Conservation (phyloP, 345 rosid species). For the Rhodamnia argentea region DNA sequence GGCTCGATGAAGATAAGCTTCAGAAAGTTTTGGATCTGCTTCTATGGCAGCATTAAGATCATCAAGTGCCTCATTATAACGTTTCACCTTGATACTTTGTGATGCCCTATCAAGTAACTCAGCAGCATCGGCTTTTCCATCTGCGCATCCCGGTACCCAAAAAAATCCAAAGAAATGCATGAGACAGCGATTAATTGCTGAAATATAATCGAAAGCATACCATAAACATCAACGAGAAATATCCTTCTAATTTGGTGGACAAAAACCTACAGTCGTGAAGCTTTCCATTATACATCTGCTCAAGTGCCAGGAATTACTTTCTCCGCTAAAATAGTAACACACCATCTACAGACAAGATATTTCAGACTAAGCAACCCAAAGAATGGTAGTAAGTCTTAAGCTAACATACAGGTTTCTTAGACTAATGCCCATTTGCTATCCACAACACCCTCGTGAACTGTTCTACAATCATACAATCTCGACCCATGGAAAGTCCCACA, state of each 20-base stretch:
- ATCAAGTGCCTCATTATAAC: constrained; percentile 72
- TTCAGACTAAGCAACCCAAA: background rate
- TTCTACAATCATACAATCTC: background rate
- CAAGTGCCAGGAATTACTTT: background rate
- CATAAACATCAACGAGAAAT: background rate
- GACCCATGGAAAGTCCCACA: background rate
- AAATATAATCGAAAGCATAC: background rate
- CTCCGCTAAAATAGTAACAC: background rate
- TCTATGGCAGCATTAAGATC: constrained; percentile 95
- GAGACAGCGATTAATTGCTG: background rate
- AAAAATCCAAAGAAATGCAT: background rate
- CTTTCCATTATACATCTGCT: background rate
- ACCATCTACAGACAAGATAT: background rate
- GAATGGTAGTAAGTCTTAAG: background rate
- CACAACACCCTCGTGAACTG: background rate
- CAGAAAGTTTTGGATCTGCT: constrained; percentile 79
- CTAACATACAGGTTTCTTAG: background rate
- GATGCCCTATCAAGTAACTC: constrained; percentile 76
- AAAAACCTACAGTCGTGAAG: background rate
- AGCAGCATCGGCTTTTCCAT: constrained; percentile 54
- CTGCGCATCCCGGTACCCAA: constrained; percentile 18
- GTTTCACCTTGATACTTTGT: constrained; percentile 69
- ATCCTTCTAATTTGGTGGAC: background rate
- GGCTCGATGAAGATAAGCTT: constrained; percentile 72
- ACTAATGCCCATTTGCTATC: background rate